These are phyloP conservation scores for Monotropa hypopitys DNA, from an alignment of 179 eudicot genomes.

Conservation along the genomic window DNA sequence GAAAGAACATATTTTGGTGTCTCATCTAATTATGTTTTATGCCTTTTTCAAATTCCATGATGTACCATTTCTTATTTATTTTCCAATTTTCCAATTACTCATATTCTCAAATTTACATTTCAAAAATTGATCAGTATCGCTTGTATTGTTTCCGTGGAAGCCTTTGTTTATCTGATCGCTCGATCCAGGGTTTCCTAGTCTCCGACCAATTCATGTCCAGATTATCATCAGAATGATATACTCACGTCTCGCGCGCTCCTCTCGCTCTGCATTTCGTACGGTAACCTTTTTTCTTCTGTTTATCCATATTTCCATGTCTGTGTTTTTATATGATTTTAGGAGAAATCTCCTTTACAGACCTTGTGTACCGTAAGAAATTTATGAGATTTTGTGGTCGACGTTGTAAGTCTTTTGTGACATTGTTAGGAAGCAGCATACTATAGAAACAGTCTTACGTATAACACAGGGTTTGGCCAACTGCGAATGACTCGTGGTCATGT, in stretches of 20 bases:
- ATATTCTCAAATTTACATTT: too few relatives aligned
- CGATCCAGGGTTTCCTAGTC: background rate
- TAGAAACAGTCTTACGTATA: background rate
- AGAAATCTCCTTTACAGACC: background rate
- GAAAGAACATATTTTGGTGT: too few relatives aligned
- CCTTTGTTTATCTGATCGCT: background rate
- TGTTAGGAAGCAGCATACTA: background rate
- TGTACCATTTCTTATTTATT: too few relatives aligned
- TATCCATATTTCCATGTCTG: background rate
- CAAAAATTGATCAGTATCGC: too few relatives aligned
- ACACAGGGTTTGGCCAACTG: too few relatives aligned
- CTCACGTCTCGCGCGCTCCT: slow-evolving; percentile 39
- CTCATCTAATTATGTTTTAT: too few relatives aligned
- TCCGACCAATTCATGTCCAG: slow-evolving; percentile 1
- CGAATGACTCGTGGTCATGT: too few relatives aligned
- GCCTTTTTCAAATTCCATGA: too few relatives aligned
- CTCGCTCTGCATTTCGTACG: slow-evolving; percentile 18
- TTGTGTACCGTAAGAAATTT: background rate
- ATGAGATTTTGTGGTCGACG: background rate
- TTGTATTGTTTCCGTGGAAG: too few relatives aligned
- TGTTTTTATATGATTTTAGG: background rate
- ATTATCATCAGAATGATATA: slow-evolving; percentile 25
- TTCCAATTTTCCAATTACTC: too few relatives aligned
- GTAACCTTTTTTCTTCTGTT: slow-evolving; percentile 12
- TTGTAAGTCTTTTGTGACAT: background rate